Evolutionary conservation across 1,139 yeast genomes (phyloP).

Genomic region (Kurtzmaniella quercitrusa): DNA sequence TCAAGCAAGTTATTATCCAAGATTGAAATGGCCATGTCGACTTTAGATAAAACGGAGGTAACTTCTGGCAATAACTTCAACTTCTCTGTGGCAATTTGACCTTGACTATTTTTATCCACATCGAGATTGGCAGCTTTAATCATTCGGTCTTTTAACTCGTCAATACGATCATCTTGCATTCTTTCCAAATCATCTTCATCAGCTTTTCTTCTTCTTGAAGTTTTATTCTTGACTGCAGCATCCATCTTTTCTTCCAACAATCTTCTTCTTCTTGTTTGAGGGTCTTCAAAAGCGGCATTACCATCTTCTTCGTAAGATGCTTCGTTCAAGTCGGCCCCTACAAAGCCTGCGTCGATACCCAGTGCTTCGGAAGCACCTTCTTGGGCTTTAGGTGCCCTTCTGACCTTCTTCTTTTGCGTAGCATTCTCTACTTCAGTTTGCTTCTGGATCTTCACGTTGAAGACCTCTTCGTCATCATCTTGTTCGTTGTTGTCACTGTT

Average conservation of each 20-base stretch:
- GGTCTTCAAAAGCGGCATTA: conserved; percentile 33
- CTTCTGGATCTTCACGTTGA: conserved; percentile 31
- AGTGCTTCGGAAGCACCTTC: conserved; percentile 10
- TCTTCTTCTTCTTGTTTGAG: conserved; percentile 59
- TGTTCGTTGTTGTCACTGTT: conserved; percentile 11
- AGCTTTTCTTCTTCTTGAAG: conserved; percentile 55
- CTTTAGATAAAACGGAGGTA: conserved; percentile 68
- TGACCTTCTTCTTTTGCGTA: conserved; percentile 39
- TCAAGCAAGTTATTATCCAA: conserved; percentile 91
- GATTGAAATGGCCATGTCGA: conserved; percentile 85
- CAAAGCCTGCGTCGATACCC: conserved; percentile 12
- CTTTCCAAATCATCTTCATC: conserved; percentile 93
- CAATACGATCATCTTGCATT: conserved; percentile 89
- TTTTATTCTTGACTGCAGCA: conserved; percentile 65
- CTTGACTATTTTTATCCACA: conserved; percentile 75
- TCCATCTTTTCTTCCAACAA: conserved; percentile 80
- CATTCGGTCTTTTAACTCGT: conserved; percentile 82
- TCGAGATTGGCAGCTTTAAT: conserved; percentile 89
- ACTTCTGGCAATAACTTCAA: conserved; percentile 80
- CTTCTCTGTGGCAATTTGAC: conserved; percentile 82
- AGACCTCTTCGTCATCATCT: conserved; percentile 28
- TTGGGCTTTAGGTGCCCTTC: conserved; percentile 19
- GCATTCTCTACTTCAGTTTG: conserved; percentile 15
- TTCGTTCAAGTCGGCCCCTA: conserved; percentile 8
- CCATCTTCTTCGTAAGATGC: conserved; percentile 10